Evolutionary conservation across 495 filamentous ascomycete species (phyloP), one percentile per base, ranked within the genome.

Genomic region (Thozetella sp.): DNA sequence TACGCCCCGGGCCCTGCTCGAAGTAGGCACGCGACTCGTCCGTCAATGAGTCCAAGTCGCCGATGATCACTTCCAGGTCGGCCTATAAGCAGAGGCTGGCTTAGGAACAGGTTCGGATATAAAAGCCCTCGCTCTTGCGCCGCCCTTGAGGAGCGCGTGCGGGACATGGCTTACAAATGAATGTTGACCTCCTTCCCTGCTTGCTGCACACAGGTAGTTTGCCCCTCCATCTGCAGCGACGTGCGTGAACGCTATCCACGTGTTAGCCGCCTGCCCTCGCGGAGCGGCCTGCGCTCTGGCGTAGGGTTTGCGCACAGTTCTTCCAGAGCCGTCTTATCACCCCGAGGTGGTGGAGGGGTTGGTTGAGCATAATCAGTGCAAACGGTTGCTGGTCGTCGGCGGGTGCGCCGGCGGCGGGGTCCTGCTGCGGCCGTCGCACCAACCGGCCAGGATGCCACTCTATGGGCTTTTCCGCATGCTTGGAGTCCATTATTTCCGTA

Each of bases 191-290:
- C 52, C 53, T 19, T 59, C 20, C 1, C 63, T 63, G 26, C 80
- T 73, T 11, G 79, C 72, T 52, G 93, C 86, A 61, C 88, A 86
- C 27, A 97, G 80, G 13, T 82, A 80, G 73, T 99, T 97, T 48
- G 93, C 93, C 23, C 92, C 95, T 34, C 95, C 95, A 78, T 99
- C 95, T 24, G 92, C 95, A 63, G 90, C 95, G 53, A 97, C 73
- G 6, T 78, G 83, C 37, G 81, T 76, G 20, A 70, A 71, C 51
- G 88, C 87, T 90, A 22, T 30, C 0, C 20, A 48, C 11, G 10
- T 52, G 60, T 73, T 17, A 71, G 62, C 25, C 52, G 37, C 4
- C 2, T 13, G 51, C 25, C 26, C 23, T 27, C 20, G 54, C 59
- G n/a, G 23, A 20, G 11, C 10, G 0, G 43, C 20, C 50, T 17